phyloP scores from a whole-genome alignment of 140 eudicot genomes.

The Flaveria floridana region DNA sequence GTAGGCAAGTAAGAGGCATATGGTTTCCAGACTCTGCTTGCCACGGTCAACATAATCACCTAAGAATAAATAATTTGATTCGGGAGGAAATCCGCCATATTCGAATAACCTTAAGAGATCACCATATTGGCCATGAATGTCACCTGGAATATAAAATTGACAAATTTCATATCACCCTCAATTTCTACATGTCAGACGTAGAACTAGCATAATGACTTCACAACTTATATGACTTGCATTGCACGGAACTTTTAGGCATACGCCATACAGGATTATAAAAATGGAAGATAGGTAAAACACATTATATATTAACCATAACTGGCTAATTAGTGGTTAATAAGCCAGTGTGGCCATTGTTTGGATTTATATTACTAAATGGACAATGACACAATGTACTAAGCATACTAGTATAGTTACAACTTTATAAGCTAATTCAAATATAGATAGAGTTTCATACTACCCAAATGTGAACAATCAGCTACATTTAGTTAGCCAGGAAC shows the following conservation, averaged over 20 bases:
- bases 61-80: constrained; percentile 47
- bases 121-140: constrained; percentile 53
- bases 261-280: background rate
- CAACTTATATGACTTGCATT: background rate
- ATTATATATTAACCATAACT: background rate
- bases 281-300: background rate
- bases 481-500: constrained; percentile 2
- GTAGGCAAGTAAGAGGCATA: constrained; percentile 54
- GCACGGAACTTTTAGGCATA: background rate
- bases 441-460: background rate
- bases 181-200: background rate
- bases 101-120: constrained; percentile 52
- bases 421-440: background rate
- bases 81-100: constrained; percentile 56
- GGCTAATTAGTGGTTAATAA: background rate
- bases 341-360: background rate
- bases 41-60: constrained; percentile 63
- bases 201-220: background rate
- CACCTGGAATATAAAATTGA: constrained; percentile 30
- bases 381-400: background rate
- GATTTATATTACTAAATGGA: background rate
- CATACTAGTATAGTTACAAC: background rate
- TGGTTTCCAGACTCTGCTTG: constrained; percentile 55
- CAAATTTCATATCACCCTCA: constrained; percentile 20
- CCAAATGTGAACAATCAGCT: background rate